Conservation (phyloP, 257 asterid genomes). For the Mitragyna speciosa region DNA sequence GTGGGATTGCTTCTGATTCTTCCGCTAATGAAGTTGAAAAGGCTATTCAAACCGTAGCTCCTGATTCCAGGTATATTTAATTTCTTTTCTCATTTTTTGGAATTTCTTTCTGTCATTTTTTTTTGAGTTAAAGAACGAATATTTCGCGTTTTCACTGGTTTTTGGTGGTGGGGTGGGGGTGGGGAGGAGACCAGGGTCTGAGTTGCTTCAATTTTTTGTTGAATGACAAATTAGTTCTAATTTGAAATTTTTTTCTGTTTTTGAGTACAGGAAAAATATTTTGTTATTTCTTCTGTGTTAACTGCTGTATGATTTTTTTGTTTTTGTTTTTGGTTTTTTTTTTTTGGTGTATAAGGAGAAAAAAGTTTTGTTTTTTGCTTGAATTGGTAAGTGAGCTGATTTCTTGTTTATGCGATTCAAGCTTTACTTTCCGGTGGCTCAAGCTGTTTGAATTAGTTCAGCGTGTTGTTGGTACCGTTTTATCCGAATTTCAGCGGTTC, state of each 20-base stretch:
- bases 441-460: neutral
- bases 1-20: conserved; percentile 12
- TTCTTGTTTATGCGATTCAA: neutral
- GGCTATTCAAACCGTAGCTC: conserved; percentile 13
- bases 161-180: neutral
- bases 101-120: neutral
- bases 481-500: neutral
- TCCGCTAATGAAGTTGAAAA: conserved; percentile 19
- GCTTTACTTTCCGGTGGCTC: neutral
- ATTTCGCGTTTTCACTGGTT: neutral
- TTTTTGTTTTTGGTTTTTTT: no score
- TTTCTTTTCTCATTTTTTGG: neutral
- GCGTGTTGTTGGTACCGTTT: neutral
- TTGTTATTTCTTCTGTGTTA: neutral
- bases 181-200: neutral
- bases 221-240: neutral
- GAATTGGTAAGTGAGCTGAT: neutral
- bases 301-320: neutral
- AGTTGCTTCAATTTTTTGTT: neutral
- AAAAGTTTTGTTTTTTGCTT: neutral
- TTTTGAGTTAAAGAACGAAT: neutral
- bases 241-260: neutral
- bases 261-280: no score
- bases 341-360: no score
- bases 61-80: conserved; percentile 20